Evolutionary conservation across 2,329 filamentous ascomycete species (phyloP).

Genomic region (Lachnellula subtilissima): DNA sequence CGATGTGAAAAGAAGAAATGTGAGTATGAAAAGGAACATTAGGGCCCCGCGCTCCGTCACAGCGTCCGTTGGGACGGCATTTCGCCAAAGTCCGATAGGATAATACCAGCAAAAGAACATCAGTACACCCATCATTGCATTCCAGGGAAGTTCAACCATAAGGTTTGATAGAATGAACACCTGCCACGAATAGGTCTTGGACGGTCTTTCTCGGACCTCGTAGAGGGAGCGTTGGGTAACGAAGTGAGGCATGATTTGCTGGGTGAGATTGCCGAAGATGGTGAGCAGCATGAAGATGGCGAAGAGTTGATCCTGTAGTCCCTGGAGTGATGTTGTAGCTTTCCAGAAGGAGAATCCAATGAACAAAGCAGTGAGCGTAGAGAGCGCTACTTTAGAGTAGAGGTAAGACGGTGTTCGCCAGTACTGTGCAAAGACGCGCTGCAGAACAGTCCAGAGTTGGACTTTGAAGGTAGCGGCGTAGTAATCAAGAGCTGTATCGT

Average conservation of each 20-base stretch:
- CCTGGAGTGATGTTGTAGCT: conserved; percentile 50
- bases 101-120: conserved; percentile 85
- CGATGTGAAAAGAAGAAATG: conserved; percentile 74
- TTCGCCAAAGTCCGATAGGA: conserved; percentile 70
- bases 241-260: conserved; percentile 72
- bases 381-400: conserved; percentile 30
- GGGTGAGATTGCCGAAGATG: conserved; percentile 68
- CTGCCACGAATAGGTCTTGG: conserved; percentile 73
- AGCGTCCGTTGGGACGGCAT: conserved; percentile 57
- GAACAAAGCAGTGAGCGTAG: conserved; percentile 42
- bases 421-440: conserved; percentile 58
- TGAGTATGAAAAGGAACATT: conserved; percentile 71
- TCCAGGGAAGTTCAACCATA: conserved; percentile 81
- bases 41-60: conserved; percentile 67
- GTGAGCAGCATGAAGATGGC: conserved; percentile 73
- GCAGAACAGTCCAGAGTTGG: conserved; percentile 51
- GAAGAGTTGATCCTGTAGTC: conserved; percentile 69
- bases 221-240: conserved; percentile 50
- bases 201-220: conserved; percentile 66
- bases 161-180: conserved; percentile 66
- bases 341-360: conserved; percentile 68
- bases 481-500: conserved; percentile 40
- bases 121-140: conserved; percentile 65
- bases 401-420: conserved; percentile 63
- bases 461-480: conserved; percentile 58